Evolutionary conservation across 2,329 filamentous ascomycete genomes (phyloP).

Genomic region (Dryadomyces quercus-mongolicae): DNA sequence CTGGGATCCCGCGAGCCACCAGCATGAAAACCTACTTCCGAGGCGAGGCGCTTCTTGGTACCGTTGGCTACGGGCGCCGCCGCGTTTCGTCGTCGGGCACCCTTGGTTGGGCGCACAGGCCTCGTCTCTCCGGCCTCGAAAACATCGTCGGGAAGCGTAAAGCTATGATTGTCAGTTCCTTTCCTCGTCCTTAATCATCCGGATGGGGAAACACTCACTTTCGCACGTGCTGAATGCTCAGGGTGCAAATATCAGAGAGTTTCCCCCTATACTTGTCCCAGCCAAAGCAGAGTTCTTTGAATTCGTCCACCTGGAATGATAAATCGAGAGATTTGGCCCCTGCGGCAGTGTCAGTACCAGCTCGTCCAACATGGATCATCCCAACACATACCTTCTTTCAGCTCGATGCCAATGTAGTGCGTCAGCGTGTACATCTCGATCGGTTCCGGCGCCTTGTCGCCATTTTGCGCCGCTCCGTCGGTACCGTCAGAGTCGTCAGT

Average conservation of each 20-base stretch:
- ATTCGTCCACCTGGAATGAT: slow-evolving; percentile 71
- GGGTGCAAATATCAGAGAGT: slow-evolving; percentile 45
- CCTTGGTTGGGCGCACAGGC: slow-evolving; percentile 43
- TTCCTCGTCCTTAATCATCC: background rate
- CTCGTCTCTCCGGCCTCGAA: slow-evolving; percentile 70
- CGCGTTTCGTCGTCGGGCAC: slow-evolving; percentile 29
- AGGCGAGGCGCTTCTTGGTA: slow-evolving; percentile 35
- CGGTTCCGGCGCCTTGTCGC: slow-evolving; percentile 5
- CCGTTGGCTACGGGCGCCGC: slow-evolving; percentile 23
- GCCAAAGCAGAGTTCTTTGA: slow-evolving; percentile 67
- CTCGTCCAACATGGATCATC: background rate
- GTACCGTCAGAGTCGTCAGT: background rate
- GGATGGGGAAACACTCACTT: slow-evolving; percentile 48
- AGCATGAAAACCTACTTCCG: slow-evolving; percentile 25
- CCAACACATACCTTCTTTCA: slow-evolving; percentile 54
- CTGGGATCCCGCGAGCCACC: too few species aligned
- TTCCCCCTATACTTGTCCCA: slow-evolving; percentile 66
- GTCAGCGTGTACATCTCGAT: slow-evolving; percentile 70
- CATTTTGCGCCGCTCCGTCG: slow-evolving; percentile 18
- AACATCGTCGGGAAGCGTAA: slow-evolving; percentile 79
- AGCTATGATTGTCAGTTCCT: slow-evolving; percentile 36
- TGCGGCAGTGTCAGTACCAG: slow-evolving; percentile 22
- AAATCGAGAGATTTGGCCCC: slow-evolving; percentile 63
- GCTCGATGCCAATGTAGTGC: slow-evolving; percentile 82
- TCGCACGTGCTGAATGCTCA: slow-evolving; percentile 73